Evolutionary conservation across 768 basidiomycete genomes (phyloP), one percentile per base, ranked within the genome.

Genomic region (Sporobolomyces roseus): DNA sequence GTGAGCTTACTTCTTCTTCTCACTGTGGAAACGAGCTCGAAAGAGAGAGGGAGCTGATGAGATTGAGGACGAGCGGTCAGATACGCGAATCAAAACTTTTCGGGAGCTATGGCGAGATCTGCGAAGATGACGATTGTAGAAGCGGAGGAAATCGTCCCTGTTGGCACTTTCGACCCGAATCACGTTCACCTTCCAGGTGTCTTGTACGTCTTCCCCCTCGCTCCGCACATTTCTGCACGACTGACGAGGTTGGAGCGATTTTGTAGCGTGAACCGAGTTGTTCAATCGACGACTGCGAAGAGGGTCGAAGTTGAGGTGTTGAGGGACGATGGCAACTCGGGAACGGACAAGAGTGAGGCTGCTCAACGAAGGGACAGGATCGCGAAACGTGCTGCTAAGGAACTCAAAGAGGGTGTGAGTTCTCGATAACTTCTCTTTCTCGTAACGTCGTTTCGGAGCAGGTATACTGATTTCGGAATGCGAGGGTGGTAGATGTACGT

Each of bases 41-140:
- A n/a, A n/a, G n/a, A n/a, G n/a, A n/a, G n/a, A n/a, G n/a, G n/a
- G n/a, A n/a, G n/a, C n/a, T n/a, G n/a, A n/a, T n/a, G n/a, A n/a
- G n/a, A n/a, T n/a, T n/a, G n/a, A n/a, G n/a, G n/a, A n/a, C n/a
- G n/a, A n/a, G n/a, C n/a, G n/a, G 9, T 7, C 68, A 90, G 91
- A 67, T 93, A 90, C 77, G 83, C 91, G 10, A 85, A 90, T 50
- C 88, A 94, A 76, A 93, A 94, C 78, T 96, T 93, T 79, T 87
- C 82, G 75, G 83, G 85, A 5, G 86, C 84, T 23, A 93, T 94
- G 91, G 93, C 88, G 2, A 87, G 89, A 75, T 90, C 90, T 56
- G 92, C 92, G 1, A 89, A 87, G 74, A 75, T 93, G 58, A 93
- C 92, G 10, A 90, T 96, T 68, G 88, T 96, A 61, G 92, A 96